A percentile compares a stretch with the other conserved stretches of the same genome.
phyloP scores from a whole-genome alignment of 208 protist genomes.

The Crithidia acanthocephali region DNA sequence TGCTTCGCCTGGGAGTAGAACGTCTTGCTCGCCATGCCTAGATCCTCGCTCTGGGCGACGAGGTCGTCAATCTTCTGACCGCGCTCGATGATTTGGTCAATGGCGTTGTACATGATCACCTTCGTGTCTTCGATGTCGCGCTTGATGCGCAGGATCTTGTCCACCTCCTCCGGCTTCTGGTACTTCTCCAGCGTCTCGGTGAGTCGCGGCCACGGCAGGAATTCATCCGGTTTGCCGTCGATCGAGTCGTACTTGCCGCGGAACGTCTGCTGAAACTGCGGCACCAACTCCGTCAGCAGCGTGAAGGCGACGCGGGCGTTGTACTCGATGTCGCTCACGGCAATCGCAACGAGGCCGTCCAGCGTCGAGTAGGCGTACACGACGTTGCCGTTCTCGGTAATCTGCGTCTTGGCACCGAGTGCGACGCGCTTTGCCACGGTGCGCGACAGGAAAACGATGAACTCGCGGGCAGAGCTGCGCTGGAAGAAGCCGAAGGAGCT shows the following conservation, averaged over 20 bases:
- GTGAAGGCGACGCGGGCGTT: conserved; percentile 87
- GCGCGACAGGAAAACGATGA: conserved; percentile 87
- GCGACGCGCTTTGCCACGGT: conserved; percentile 81
- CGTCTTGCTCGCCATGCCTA: conserved; percentile 85
- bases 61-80: conserved; percentile 93
- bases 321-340: conserved; percentile 90
- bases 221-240: conserved; percentile 68
- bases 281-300: conserved; percentile 68
- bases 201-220: conserved; percentile 79
- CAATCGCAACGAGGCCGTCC: conserved; percentile 82
- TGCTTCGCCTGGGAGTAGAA: conserved; percentile 93
- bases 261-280: conserved; percentile 84
- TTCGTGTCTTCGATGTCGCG: conserved; percentile 92
- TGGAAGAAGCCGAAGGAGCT: conserved; percentile 91
- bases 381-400: conserved; percentile 85
- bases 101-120: conserved; percentile 93
- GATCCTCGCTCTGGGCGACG: conserved; percentile 82
- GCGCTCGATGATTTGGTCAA: conserved; percentile 90
- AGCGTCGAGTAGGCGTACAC: conserved; percentile 70
- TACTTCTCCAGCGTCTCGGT: conserved; percentile 79
- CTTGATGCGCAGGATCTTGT: conserved; percentile 91
- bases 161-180: conserved; percentile 90
- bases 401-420: conserved; percentile 71
- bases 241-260: conserved; percentile 81
- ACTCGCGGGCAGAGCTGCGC: conserved; percentile 77